Percentiles rank a stretch among this genome's conserved stretches.
Evolutionary conservation across 1,284 basidiomycete species (phyloP).

Genomic region (Cutaneotrichosporon cutaneum): DNA sequence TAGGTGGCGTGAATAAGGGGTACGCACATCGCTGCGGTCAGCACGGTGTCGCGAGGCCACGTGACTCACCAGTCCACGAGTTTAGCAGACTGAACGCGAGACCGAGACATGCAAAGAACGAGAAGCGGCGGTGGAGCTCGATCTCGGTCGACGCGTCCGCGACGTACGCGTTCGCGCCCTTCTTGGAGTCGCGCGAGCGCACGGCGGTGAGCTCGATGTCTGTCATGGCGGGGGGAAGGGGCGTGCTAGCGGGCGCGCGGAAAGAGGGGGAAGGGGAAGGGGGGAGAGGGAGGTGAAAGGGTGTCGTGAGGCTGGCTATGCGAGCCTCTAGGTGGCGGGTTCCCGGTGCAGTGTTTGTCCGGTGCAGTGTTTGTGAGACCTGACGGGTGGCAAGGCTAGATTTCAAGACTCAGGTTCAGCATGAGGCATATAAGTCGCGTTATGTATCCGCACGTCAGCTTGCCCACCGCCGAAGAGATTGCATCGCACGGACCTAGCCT

Average conservation of each 20-base stretch:
- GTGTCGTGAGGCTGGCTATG: not conserved
- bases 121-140: slow-evolving; percentile 28
- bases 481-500: too few species aligned
- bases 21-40: slow-evolving; percentile 19
- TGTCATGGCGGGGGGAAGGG: not conserved
- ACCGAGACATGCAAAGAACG: slow-evolving; percentile 22
- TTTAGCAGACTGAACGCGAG: slow-evolving; percentile 29
- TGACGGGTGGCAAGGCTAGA: too few species aligned
- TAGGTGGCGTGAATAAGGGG: not conserved
- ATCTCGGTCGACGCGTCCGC: not conserved
- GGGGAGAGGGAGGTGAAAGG: not conserved
- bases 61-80: slow-evolving; percentile 25
- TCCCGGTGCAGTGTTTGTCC: too few species aligned
- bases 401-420: too few species aligned
- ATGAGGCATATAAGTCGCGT: too few species aligned
- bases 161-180: slow-evolving; percentile 7
- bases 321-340: too few species aligned
- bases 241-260: not conserved
- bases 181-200: slow-evolving; percentile 6
- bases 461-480: too few species aligned
- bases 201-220: not conserved
- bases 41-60: not conserved
- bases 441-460: too few species aligned
- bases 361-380: too few species aligned
- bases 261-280: not conserved